Conservation (phyloP, 108 stramenopile genomes). For the Skeletonema grethae region DNA sequence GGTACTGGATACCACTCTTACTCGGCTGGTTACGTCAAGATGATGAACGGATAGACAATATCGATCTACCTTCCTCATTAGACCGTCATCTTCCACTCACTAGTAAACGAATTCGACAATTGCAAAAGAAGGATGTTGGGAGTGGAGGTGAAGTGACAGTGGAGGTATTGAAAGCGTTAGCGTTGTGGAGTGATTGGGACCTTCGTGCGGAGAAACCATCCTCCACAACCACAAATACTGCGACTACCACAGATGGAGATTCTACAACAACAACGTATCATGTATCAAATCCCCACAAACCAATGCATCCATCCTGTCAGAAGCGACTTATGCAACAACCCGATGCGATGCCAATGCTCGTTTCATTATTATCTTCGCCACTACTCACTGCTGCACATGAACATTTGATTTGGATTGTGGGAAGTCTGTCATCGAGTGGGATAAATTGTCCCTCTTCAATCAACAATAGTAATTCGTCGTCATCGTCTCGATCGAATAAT, state of each 20-base stretch:
- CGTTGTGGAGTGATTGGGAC: not conserved
- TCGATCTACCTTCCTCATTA: constrained; percentile 4
- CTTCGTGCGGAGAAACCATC: not conserved
- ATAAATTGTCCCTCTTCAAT: constrained; percentile 25
- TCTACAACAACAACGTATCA: not conserved
- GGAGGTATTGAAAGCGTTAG: not conserved
- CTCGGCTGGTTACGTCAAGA: constrained; percentile 36
- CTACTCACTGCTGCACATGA: constrained; percentile 69
- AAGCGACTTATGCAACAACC: constrained; percentile 81
- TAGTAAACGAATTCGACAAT: constrained; percentile 15
- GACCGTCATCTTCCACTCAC: constrained; percentile 16
- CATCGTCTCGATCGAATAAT: constrained; percentile 1
- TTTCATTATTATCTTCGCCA: constrained; percentile 70
- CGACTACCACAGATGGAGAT: not conserved
- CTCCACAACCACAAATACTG: not conserved
- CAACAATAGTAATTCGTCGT: constrained; percentile 17
- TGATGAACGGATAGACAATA: constrained; percentile 4
- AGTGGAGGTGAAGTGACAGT: not conserved
- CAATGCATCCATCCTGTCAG: constrained; percentile 56
- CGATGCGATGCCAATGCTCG: constrained; percentile 84
- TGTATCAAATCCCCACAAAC: constrained; percentile 2
- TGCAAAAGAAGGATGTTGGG: constrained; percentile 5
- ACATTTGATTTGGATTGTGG: constrained; percentile 86
- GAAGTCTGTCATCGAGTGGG: constrained; percentile 80
- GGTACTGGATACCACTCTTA: constrained; percentile 43